Base-by-base conservation (phyloP, 345 rosid species). In the Arabis alpina region DNA sequence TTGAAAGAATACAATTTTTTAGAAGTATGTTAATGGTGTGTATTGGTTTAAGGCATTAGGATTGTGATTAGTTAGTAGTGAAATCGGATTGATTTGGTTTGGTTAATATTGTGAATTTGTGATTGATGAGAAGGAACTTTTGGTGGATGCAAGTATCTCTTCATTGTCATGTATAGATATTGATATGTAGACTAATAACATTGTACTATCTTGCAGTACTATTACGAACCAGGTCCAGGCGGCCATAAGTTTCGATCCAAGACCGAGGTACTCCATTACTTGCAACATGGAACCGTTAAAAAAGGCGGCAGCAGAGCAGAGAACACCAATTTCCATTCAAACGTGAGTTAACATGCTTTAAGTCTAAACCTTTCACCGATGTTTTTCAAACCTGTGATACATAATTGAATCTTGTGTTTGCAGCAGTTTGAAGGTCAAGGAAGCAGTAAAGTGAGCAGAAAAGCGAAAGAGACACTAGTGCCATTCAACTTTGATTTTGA, bases 401-500 rank as follows among this genome's bases (percentile, higher is more conserved):
- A 2, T 39, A 3, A 10, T 67, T 43, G 28, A 10, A 14, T 11
- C 8, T 63, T 43, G 50, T 47, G 0, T 50, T 2, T 67, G 54
- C 75, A 85, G 88, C 15, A 76, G 42, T 10, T 65, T 6, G 80
- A 67, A 68, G 58, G 64, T 58, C 70, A 83, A 8, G 57, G 79
- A 10, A 61, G 76, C 57, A 68, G 16, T 4, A 81, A 42, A 76
- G 4, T 45, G 7, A 53, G 34, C 27, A 59, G 51, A 23, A 77
- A 60, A 44, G 49, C 54, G 59, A 65, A 30, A 36, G 73, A 44
- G 72, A 52, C 51, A 1, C 62, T 72, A 5, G 36, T 19, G 2
- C 64, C 80, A 6, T 36, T 58, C 19, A 65, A 71, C 68, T 89
- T 88, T 61, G 93, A 91, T 79, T 80, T 74, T 60, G 19, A 15